These are phyloP conservation scores for Myxozyma lipomycoides DNA, from an alignment of 805 yeast genomes.

Conservation along the genomic window DNA sequence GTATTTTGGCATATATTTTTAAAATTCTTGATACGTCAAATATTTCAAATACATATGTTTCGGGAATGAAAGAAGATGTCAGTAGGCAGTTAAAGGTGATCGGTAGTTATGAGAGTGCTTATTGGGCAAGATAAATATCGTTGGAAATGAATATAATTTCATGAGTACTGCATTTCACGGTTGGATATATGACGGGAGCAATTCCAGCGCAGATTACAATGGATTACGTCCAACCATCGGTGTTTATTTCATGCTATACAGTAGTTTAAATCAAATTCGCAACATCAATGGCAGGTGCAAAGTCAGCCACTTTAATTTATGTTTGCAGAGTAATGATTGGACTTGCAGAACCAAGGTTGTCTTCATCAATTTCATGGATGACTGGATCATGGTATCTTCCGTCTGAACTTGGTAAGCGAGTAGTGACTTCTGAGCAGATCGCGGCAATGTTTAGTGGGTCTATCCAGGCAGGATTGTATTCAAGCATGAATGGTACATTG, in stretches of 20 bases:
- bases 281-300: conserved; percentile 37
- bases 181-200: conserved; percentile 43
- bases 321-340: conserved; percentile 46
- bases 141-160: conserved; percentile 46
- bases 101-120: too few species aligned
- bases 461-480: conserved; percentile 43
- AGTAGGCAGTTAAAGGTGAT: too few species aligned
- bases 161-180: conserved; percentile 43
- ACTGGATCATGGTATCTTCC: conserved; percentile 42
- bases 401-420: conserved; percentile 44
- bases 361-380: conserved; percentile 42
- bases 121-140: conserved; percentile 1
- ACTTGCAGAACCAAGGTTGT: conserved; percentile 33
- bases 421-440: conserved; percentile 41
- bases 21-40: conserved; percentile 60
- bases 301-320: conserved; percentile 36
- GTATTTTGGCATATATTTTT: conserved; percentile 41
- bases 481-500: conserved; percentile 41
- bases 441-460: conserved; percentile 46
- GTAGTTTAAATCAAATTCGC: conserved; percentile 40
- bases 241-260: conserved; percentile 28
- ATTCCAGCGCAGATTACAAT: conserved; percentile 36
- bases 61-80: conserved; percentile 57
- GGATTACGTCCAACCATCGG: conserved; percentile 29
- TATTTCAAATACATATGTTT: conserved; percentile 60